Evolutionary conservation across 805 yeast genomes (phyloP).

Genomic region (Scheffersomyces coipomensis): DNA sequence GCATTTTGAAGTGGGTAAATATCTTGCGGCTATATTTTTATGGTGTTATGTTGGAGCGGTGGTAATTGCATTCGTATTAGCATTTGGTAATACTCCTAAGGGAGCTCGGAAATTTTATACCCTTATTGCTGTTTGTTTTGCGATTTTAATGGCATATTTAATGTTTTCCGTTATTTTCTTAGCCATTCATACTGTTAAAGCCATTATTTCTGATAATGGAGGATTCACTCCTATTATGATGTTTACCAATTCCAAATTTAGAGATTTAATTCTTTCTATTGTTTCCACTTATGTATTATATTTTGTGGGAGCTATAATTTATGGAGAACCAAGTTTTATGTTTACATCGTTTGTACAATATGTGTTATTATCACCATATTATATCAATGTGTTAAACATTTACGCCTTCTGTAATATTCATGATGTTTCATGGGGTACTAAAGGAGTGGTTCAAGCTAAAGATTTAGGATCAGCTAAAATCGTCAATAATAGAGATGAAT

Average conservation of each 20-base stretch:
- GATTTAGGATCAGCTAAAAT: constrained; percentile 85
- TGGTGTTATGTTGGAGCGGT: constrained; percentile 85
- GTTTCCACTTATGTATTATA: constrained; percentile 82
- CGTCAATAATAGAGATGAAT: constrained; percentile 29
- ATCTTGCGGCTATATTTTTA: constrained; percentile 72
- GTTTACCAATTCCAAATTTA: constrained; percentile 66
- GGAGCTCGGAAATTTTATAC: constrained; percentile 82
- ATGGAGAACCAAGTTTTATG: constrained; percentile 92
- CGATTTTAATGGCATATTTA: constrained; percentile 85
- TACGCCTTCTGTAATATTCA: constrained; percentile 96
- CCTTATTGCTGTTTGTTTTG: constrained; percentile 75
- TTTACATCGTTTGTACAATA: constrained; percentile 84
- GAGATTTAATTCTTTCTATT: constrained; percentile 86
- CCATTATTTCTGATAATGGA: constrained; percentile 45
- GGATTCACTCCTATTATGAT: constrained; percentile 46
- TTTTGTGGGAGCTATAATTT: constrained; percentile 72
- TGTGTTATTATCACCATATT: constrained; percentile 79
- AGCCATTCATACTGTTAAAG: constrained; percentile 69
- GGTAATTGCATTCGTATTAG: constrained; percentile 80
- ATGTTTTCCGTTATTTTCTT: constrained; percentile 82
- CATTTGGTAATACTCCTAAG: constrained; percentile 92
- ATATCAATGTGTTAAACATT: constrained; percentile 86
- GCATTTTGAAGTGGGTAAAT: constrained; percentile 69
- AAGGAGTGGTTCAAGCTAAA: constrained; percentile 67
- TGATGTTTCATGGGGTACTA: constrained; percentile 97